Base-by-base conservation (phyloP, 805 yeast genomes). In the Maudiozyma saulgeensis region DNA sequence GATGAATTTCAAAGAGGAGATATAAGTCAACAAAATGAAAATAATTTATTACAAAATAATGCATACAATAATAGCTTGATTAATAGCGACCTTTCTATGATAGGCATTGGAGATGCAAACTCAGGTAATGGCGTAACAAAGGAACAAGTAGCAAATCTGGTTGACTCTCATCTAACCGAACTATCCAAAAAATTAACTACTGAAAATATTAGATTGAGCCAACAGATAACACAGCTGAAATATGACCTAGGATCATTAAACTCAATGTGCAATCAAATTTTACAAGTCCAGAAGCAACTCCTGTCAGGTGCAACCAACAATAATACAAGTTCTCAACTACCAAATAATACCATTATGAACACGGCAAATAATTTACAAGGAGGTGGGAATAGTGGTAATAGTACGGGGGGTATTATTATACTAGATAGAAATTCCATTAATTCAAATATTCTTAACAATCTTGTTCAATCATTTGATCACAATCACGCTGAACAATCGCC, bases 161-260 rank as follows among this genome's bases (percentile, higher is more conserved):
- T 56, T 12, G 59, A 56, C 21, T 41, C 56, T 28, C 54, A 57
- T 41, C 61, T 58, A 46, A 43, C 60, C 25, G 58, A 58, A 39
- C 50, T 64, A 13, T 62, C 68, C 4, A 55, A 57, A 46, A 56
- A 61, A 38, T 53, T 63, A 37, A 61, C 63, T 0, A 57, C 64
- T 2, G 68, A 65, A 49, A 64, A 64, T 51, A 54, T 61, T 13
- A 52, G 64, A 40, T 46, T 64, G 23, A 56, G 62, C 13, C 66
- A 62, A 52, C 67, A 65, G 47, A 54, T 65, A 15, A 52, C 57
- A 3, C 56, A 56, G 34, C 45, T 65, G 40, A 64, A 61, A 46
- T 49, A 57, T 0, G 68, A 65, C 25, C 40, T 65, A n/a, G 52
- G 51, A 28, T 50, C 57, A 9, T 56, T 64, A 31, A 58, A 55